Percentiles rank a stretch among this genome's conserved stretches.
These are phyloP conservation scores for Pelargonium nanum DNA, from an alignment of 345 rosid genomes.

Conservation along the genomic window DNA sequence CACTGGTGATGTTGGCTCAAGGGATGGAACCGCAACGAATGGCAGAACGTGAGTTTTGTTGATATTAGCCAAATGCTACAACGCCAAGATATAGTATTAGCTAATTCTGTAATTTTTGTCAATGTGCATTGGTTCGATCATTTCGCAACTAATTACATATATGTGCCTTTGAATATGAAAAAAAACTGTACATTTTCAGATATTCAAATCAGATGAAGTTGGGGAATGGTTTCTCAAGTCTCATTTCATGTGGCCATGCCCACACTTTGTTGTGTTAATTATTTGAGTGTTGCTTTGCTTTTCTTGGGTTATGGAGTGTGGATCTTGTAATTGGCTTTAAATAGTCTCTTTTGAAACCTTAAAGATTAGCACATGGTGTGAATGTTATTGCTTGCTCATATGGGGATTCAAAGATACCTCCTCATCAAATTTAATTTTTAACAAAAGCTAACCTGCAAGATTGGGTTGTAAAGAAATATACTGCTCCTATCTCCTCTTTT, in stretches of 20 bases:
- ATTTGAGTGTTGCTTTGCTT: too few relatives aligned
- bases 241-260: not conserved
- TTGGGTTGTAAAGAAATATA: too few relatives aligned
- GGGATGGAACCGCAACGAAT: conserved; percentile 22
- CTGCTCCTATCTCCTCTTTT: too few relatives aligned
- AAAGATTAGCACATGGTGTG: not conserved
- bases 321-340: too few relatives aligned
- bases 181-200: not conserved
- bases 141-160: too few relatives aligned
- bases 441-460: too few relatives aligned
- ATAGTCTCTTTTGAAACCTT: not conserved
- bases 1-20: conserved; percentile 19
- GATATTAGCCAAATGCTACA: not conserved
- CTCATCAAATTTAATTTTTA: too few relatives aligned
- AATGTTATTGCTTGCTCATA: not conserved
- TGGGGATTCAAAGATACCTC: too few relatives aligned
- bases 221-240: too few relatives aligned
- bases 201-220: not conserved
- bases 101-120: not conserved
- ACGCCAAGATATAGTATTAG: not conserved
- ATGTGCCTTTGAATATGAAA: not conserved
- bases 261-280: too few relatives aligned
- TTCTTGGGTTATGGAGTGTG: too few relatives aligned
- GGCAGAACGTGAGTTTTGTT: conserved; percentile 16
- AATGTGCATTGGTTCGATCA: not conserved